A percentile compares a stretch with the other conserved stretches of the same genome.
Evolutionary conservation across 108 stramenopile genomes (phyloP).

Genomic region (Hondaea fermentalgiana): DNA sequence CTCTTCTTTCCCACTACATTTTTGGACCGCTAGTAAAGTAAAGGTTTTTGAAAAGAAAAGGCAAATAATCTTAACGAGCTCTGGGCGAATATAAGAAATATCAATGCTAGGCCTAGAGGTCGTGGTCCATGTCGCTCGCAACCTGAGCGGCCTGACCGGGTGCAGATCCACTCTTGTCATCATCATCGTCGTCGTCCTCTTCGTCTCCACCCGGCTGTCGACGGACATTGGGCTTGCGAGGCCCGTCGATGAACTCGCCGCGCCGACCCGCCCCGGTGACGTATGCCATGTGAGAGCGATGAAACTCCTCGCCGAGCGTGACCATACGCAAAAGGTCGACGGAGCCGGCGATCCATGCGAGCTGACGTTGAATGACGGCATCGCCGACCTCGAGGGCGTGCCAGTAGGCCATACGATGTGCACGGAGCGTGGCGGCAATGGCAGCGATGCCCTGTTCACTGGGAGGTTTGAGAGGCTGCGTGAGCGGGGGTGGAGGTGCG

Average conservation of each 20-base stretch:
- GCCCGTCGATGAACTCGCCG: background rate
- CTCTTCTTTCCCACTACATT: no score
- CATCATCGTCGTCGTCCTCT: no score
- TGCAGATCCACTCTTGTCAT: no score
- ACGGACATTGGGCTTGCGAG: no score
- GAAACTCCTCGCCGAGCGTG: background rate
- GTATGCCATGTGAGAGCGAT: background rate
- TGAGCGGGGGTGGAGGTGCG: background rate
- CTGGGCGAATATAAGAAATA: no score
- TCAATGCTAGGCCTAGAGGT: no score
- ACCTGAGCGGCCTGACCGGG: no score
- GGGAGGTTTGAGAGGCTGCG: background rate
- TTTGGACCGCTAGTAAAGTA: no score
- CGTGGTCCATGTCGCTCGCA: no score
- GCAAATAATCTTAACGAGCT: no score
- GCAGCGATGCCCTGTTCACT: background rate
- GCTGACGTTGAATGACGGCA: background rate
- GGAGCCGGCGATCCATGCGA: background rate
- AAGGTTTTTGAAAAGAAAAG: no score
- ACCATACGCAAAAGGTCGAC: background rate
- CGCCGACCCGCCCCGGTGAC: background rate
- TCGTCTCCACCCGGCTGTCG: no score
- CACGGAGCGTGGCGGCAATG: background rate
- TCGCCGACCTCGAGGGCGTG: background rate
- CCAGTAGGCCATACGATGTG: background rate